Conservation (phyloP, 371 early-diverging fungal genomes). For the Circinella minor region DNA sequence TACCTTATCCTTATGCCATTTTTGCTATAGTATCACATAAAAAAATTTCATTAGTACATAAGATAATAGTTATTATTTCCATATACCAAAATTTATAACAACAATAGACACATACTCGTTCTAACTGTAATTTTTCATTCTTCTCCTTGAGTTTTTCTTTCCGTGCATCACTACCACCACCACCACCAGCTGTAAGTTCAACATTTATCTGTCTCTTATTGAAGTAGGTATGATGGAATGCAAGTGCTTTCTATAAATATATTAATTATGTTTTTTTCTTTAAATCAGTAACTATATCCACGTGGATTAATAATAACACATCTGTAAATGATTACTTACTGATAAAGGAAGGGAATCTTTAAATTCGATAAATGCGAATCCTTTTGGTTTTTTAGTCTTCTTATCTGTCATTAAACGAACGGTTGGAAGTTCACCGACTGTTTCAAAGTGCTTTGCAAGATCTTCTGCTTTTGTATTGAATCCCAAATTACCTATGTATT, state of each 20-base stretch:
- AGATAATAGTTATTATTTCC: neutral
- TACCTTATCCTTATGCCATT: slow-evolving; percentile 7
- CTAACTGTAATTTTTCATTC: slow-evolving; percentile 68
- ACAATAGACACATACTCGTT: slow-evolving; percentile 59
- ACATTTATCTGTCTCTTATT: slow-evolving; percentile 76
- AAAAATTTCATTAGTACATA: neutral
- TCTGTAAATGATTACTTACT: slow-evolving; percentile 32
- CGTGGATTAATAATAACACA: too few relatives aligned
- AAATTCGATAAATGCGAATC: slow-evolving; percentile 82
- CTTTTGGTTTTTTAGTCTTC: slow-evolving; percentile 74
- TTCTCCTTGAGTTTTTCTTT: slow-evolving; percentile 68
- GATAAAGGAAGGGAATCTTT: slow-evolving; percentile 56
- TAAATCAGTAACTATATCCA: too few relatives aligned
- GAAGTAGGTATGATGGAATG: slow-evolving; percentile 71
- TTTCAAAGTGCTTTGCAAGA: slow-evolving; percentile 65
- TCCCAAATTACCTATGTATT: slow-evolving; percentile 63
- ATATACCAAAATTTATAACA: neutral
- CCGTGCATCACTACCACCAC: slow-evolving; percentile 68
- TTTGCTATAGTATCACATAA: slow-evolving; percentile 2
- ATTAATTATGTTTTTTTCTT: too few relatives aligned
- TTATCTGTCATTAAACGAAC: slow-evolving; percentile 78
- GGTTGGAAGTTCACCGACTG: slow-evolving; percentile 54
- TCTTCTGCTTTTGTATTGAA: slow-evolving; percentile 70
- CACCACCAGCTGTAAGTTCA: slow-evolving; percentile 85
- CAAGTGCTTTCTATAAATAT: slow-evolving; percentile 60